Percentiles rank a stretch among this genome's conserved stretches.
Evolutionary conservation across 345 rosid species (phyloP).

Genomic region (Eutrema japonicum): DNA sequence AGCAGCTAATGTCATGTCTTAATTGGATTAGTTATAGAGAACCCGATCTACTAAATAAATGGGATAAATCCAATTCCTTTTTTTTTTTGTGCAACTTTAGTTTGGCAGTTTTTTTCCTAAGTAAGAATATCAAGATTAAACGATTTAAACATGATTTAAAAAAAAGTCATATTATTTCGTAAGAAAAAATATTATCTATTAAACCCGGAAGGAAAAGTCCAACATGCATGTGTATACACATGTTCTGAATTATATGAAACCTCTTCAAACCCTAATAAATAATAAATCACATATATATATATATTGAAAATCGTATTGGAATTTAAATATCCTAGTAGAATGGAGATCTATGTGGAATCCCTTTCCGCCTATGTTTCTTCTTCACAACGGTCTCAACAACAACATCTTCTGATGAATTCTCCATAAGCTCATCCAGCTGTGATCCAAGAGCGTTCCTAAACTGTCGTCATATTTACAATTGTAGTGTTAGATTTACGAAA

Average conservation of each 20-base stretch:
- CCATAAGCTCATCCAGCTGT: constrained; percentile 31
- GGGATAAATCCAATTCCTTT: too few relatives aligned
- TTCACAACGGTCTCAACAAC: not conserved
- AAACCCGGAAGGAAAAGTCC: not conserved
- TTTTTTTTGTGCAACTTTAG: too few relatives aligned
- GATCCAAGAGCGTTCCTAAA: constrained; percentile 11
- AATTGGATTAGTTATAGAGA: too few relatives aligned
- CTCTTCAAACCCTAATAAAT: not conserved
- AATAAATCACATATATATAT: not conserved
- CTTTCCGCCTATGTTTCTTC: constrained; percentile 31
- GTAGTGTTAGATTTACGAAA: not conserved
- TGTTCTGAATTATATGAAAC: not conserved
- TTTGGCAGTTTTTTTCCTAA: too few relatives aligned
- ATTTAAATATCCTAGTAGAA: constrained; percentile 14
- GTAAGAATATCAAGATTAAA: too few relatives aligned
- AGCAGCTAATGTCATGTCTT: too few relatives aligned
- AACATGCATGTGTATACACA: not conserved
- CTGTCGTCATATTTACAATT: constrained; percentile 15
- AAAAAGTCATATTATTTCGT: too few relatives aligned
- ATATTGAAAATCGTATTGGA: not conserved
- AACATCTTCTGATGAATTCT: not conserved
- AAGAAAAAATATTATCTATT: not conserved
- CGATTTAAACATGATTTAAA: too few relatives aligned
- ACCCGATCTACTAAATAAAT: too few relatives aligned
- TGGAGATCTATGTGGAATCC: constrained; percentile 35